Evolutionary conservation across 805 yeast species (phyloP), one percentile per base, ranked within the genome.

Genomic region (Osmozyma mogii): DNA sequence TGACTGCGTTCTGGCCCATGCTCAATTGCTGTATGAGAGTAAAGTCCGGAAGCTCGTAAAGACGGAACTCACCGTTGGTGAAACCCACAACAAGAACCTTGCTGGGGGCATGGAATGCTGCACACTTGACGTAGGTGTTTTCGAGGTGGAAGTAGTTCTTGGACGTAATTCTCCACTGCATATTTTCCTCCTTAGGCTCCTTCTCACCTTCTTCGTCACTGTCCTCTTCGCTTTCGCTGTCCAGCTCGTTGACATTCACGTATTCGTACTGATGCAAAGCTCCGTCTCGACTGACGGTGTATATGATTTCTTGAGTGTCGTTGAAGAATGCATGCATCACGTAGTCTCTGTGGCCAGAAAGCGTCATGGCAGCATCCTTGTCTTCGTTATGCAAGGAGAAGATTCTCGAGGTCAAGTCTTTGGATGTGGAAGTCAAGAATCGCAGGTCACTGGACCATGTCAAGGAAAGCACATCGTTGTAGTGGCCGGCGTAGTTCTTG

Each of bases 251-350:
- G n/a, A n/a, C n/a, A n/a, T n/a, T n/a, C 2, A 80, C 70, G 51
- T 82, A 92, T 49, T 84, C 87, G 97, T 98, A 92, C 46, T 73
- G 72, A 51, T 88, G 84, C 32, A 89, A 61, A 0, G 98, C 96
- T 32, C 97, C 98, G 50, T 92, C 98, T 53, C 82, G 84, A 51
- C 95, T 83, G 11, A 92, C 70, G 0, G 97, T 88, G 49, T 85
- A 89, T 27, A 92, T 84, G 35, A 75, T 72, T 49, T 92, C 96
- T 58, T 92, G 98, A 32, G 77, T 72, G n/a, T 70, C 69, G 44
- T 82, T 77, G 58, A 92, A 92, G 45, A 84, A 89, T 2, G 97
- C 95, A 26, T 75, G 76, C 25, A 88, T 57, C 2, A 92, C 95
- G 35, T 80, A 74, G 52, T 89, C 97, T 41, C 89, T 70, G 53